These are phyloP conservation scores for Aureobasidium musti DNA, from an alignment of 2,329 filamentous ascomycete species.

Conservation along the genomic window DNA sequence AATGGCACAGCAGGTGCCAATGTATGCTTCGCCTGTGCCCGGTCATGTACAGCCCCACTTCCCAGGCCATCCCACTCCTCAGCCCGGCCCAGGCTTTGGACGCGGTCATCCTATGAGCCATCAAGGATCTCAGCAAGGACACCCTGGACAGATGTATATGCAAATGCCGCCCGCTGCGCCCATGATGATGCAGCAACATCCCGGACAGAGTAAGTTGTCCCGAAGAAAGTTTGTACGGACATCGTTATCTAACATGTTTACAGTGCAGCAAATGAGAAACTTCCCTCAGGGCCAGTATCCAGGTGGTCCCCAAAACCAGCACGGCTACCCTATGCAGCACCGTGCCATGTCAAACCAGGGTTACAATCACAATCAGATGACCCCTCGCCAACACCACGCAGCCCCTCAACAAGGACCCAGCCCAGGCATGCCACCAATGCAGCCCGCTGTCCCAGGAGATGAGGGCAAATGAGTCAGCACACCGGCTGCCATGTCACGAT, in stretches of 20 bases:
- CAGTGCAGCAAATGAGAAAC: constrained; percentile 30
- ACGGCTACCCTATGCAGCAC: constrained; percentile 35
- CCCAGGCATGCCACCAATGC: constrained; percentile 36
- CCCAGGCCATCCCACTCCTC: constrained; percentile 43
- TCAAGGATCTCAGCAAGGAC: constrained; percentile 90
- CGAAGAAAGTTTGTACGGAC: neutral
- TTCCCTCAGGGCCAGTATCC: constrained; percentile 31
- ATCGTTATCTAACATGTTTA: constrained; percentile 28
- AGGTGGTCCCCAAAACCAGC: constrained; percentile 28
- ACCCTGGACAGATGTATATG: constrained; percentile 67
- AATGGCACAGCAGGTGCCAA: constrained; percentile 71
- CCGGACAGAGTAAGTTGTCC: constrained; percentile 28
- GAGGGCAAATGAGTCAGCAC: constrained; percentile 38
- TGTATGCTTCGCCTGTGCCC: constrained; percentile 68
- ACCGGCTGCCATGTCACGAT: constrained; percentile 9
- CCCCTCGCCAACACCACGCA: constrained; percentile 41
- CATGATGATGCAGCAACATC: constrained; percentile 33
- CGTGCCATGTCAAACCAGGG: constrained; percentile 37
- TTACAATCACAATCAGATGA: constrained; percentile 39
- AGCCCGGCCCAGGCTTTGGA: constrained; percentile 62
- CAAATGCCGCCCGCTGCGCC: constrained; percentile 67
- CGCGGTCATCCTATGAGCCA: constrained; percentile 96
- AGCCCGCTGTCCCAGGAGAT: constrained; percentile 35
- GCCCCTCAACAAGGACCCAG: constrained; percentile 38
- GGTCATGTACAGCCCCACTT: constrained; percentile 69